phyloP scores from a whole-genome alignment of 306 rosid genomes.

The peach (Prunus persica) region DNA sequence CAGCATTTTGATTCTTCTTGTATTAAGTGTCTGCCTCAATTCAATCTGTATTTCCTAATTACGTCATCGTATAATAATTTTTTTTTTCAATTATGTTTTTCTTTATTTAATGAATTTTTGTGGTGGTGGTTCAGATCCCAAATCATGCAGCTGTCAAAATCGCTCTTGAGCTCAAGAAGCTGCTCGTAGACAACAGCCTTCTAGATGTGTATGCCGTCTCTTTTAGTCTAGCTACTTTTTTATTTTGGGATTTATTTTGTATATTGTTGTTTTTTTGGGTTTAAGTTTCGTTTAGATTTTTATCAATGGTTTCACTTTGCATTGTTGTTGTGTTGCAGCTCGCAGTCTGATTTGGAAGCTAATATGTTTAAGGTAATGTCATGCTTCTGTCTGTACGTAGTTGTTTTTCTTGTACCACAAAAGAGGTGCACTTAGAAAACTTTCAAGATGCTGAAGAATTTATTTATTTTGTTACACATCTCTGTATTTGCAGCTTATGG shows the following conservation, averaged over 20 bases:
- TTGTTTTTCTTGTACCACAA: not conserved
- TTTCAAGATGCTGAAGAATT: not conserved
- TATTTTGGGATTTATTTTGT: not conserved
- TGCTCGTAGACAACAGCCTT: constrained; percentile 91
- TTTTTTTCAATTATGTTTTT: not conserved
- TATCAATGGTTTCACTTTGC: not conserved
- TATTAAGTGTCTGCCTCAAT: not conserved
- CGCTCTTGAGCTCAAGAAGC: constrained; percentile 89
- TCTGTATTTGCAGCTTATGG: constrained; percentile 79
- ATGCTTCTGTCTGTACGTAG: not conserved
- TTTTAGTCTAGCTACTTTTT: not conserved
- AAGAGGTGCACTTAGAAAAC: not conserved
- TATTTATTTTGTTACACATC: constrained; percentile 9
- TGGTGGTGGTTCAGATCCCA: constrained; percentile 67
- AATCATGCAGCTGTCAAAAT: constrained; percentile 84
- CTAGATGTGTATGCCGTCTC: constrained; percentile 68
- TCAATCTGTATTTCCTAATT: not conserved
- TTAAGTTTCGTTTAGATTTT: not conserved
- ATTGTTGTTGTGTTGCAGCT: constrained; percentile 45
- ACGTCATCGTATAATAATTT: not conserved
- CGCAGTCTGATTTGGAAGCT: constrained; percentile 82
- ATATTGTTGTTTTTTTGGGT: not conserved
- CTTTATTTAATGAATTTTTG: constrained; percentile 6
- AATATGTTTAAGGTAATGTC: constrained; percentile 72
- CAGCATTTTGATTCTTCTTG: not conserved